Evolutionary conservation across 768 basidiomycete species (phyloP).

Genomic region (Suillus occidentalis): DNA sequence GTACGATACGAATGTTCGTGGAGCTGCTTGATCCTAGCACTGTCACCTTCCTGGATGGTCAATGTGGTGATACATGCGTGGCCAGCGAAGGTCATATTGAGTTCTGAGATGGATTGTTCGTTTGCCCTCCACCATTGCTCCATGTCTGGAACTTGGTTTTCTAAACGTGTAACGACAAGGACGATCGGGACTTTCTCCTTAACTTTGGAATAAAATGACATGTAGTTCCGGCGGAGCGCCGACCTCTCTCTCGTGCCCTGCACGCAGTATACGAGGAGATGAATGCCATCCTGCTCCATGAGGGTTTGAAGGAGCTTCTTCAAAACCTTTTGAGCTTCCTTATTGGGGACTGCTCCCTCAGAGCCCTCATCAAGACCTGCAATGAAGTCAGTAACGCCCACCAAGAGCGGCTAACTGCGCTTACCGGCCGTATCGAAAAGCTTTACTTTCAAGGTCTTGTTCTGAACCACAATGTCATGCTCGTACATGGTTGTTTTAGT

Average conservation of each 20-base stretch:
- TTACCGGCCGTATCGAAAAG: conserved; percentile 15
- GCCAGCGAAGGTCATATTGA: conserved; percentile 2
- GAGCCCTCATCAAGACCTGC: conserved; percentile 14
- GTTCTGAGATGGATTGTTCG: conserved; percentile 4
- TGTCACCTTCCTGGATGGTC: background rate
- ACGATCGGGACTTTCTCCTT: conserved; percentile 16
- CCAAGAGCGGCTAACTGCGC: background rate
- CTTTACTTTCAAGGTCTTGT: conserved; percentile 10
- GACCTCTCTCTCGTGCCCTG: conserved; percentile 19
- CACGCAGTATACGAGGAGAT: conserved; percentile 25
- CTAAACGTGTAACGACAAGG: conserved; percentile 20
- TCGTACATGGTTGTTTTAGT: background rate
- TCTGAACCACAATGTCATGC: background rate
- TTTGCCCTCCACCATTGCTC: conserved; percentile 25
- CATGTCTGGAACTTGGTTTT: conserved; percentile 20
- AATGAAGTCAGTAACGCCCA: conserved; percentile 20
- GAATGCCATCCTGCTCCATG: conserved; percentile 8
- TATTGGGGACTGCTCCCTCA: conserved; percentile 8
- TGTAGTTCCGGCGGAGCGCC: conserved; percentile 18
- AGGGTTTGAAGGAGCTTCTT: conserved; percentile 14
- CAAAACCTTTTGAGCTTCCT: conserved; percentile 8
- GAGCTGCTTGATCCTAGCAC: background rate
- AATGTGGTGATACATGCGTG: conserved; percentile 21
- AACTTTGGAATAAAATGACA: conserved; percentile 10
- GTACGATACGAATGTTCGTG: conserved; percentile 10